A percentile compares a stretch with the other conserved stretches of the same genome.
Conservation (phyloP, 78 protist species). For the Dictyostelium intermedium region DNA sequence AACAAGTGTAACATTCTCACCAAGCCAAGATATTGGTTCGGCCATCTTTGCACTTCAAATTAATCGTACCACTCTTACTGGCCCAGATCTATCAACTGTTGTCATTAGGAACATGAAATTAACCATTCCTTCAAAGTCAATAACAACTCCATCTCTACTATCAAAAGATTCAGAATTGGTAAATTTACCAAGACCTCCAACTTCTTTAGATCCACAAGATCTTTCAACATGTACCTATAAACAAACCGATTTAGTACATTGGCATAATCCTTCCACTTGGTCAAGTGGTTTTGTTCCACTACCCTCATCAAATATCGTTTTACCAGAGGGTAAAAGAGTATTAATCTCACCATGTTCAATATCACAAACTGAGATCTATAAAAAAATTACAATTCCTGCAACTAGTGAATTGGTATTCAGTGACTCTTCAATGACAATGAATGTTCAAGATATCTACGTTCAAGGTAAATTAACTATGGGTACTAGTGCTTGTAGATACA, state of each 20-base stretch:
- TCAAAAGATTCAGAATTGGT: conserved; percentile 16
- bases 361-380: background rate
- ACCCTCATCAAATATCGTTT: conserved; percentile 1
- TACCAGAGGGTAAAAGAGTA: conserved; percentile 55
- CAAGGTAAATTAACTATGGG: conserved; percentile 63
- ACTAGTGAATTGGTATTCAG: conserved; percentile 21
- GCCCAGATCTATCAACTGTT: background rate
- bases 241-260: conserved; percentile 1
- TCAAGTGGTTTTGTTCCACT: conserved; percentile 28
- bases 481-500: conserved; percentile 27
- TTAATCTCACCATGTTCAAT: conserved; percentile 55
- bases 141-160: conserved; percentile 6
- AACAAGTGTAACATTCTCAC: background rate
- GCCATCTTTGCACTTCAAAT: background rate
- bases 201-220: background rate
- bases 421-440: conserved; percentile 24
- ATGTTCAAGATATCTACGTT: conserved; percentile 30
- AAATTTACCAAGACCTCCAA: background rate
- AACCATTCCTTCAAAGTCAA: background rate
- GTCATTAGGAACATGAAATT: background rate
- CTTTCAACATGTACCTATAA: conserved; percentile 37
- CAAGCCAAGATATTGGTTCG: background rate
- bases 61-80: background rate
- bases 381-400: conserved; percentile 35
- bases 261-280: conserved; percentile 82